phyloP scores from a whole-genome alignment of 2,329 filamentous ascomycete genomes.

The Sporothrix brasiliensis region DNA sequence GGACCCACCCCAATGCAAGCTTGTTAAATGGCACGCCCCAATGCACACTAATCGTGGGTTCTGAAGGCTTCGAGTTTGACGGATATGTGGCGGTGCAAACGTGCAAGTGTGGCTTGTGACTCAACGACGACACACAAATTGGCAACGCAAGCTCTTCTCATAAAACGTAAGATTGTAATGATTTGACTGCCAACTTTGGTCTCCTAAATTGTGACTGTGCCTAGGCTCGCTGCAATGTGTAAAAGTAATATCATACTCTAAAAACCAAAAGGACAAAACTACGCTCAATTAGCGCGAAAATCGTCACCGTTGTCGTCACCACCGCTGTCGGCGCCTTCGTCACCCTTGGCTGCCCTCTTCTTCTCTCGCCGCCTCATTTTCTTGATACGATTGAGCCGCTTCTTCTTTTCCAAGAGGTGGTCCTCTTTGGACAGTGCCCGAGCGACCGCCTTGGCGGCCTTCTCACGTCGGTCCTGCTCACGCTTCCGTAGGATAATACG shows the following conservation, averaged over 20 bases:
- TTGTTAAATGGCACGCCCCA: background rate
- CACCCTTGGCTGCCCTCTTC: constrained; percentile 47
- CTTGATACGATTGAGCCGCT: constrained; percentile 61
- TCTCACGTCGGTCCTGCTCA: constrained; percentile 49
- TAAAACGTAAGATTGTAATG: background rate
- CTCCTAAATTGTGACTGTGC: background rate
- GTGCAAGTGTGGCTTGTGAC: constrained; percentile 11
- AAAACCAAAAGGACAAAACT: background rate
- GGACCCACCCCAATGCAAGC: background rate
- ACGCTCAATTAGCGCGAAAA: background rate
- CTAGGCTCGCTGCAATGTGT: background rate
- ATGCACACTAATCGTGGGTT: too few relatives aligned
- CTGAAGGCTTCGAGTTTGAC: background rate
- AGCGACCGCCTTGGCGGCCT: constrained; percentile 47
- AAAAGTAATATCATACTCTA: background rate
- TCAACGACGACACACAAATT: background rate
- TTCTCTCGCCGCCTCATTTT: constrained; percentile 63
- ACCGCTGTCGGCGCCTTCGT: background rate
- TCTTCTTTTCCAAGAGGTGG: constrained; percentile 63
- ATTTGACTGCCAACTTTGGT: background rate
- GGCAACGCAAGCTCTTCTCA: background rate
- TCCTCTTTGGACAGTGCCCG: constrained; percentile 56
- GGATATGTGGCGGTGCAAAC: constrained; percentile 18
- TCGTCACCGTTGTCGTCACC: constrained; percentile 10
- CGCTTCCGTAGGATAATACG: constrained; percentile 56